phyloP scores from a whole-genome alignment of 345 rosid species.

The Eucalyptus sideroxylon region DNA sequence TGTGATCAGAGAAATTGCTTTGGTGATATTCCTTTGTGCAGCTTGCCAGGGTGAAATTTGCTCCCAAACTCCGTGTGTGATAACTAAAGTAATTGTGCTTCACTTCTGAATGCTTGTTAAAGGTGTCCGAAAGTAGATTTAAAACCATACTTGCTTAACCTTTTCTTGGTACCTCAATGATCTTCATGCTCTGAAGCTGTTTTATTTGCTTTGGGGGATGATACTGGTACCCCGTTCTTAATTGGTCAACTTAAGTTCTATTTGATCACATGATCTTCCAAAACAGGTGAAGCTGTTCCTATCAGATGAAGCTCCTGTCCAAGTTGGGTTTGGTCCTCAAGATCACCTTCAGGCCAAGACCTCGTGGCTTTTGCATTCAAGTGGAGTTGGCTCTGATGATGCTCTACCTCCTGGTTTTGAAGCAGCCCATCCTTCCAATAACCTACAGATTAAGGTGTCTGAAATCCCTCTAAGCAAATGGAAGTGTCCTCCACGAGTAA shows the following conservation, averaged over 20 bases:
- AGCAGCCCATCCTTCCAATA: constrained; percentile 37
- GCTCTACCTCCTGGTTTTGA: constrained; percentile 90
- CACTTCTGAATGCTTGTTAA: neutral
- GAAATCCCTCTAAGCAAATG: constrained; percentile 69
- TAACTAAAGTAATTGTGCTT: neutral
- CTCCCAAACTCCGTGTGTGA: neutral
- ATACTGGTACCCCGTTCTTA: neutral
- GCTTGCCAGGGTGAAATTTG: neutral
- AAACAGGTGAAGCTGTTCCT: constrained; percentile 64
- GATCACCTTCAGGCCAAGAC: constrained; percentile 95
- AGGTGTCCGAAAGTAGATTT: neutral
- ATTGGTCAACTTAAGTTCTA: neutral
- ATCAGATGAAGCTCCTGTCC: constrained; percentile 86
- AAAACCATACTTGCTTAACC: neutral
- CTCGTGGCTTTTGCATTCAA: constrained; percentile 36
- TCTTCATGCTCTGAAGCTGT: neutral
- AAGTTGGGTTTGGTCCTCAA: constrained; percentile 66
- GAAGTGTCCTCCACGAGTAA: constrained; percentile 66
- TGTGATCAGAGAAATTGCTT: neutral
- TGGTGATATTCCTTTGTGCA: neutral
- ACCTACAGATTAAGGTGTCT: constrained; percentile 37
- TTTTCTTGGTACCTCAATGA: neutral
- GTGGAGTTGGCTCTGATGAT: constrained; percentile 35
- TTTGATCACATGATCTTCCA: neutral
- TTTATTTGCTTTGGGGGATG: neutral